Evolutionary conservation across 768 basidiomycete genomes (phyloP).

Genomic region (Lactifluus pinguis): DNA sequence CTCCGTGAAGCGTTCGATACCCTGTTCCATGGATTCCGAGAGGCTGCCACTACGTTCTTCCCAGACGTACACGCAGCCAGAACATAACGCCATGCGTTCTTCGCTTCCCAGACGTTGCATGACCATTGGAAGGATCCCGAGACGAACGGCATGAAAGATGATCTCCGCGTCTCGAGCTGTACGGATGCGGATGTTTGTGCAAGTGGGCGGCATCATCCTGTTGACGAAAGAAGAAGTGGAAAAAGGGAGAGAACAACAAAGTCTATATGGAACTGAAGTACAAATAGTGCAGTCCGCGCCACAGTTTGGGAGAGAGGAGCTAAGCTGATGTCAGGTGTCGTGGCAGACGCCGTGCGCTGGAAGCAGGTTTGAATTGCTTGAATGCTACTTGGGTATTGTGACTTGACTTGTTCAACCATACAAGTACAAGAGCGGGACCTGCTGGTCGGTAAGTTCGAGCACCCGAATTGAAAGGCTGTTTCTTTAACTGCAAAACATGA

Average conservation of each 20-base stretch:
- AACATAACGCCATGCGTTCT: slow-evolving; percentile 28
- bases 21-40: slow-evolving; percentile 28
- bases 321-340: neutral
- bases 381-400: neutral
- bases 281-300: slow-evolving; percentile 11
- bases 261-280: slow-evolving; percentile 16
- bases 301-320: slow-evolving; percentile 8
- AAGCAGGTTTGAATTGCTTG: slow-evolving; percentile 10
- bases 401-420: slow-evolving; percentile 14
- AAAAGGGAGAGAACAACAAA: slow-evolving; percentile 6
- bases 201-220: slow-evolving; percentile 30
- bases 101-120: slow-evolving; percentile 32
- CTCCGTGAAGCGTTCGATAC: slow-evolving; percentile 32
- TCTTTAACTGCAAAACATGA: slow-evolving; percentile 23
- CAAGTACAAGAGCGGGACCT: slow-evolving; percentile 19
- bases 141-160: slow-evolving; percentile 32
- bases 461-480: slow-evolving; percentile 20
- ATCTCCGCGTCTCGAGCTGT: slow-evolving; percentile 30
- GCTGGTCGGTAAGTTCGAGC: slow-evolving; percentile 15
- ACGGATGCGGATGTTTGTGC: slow-evolving; percentile 29
- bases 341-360: slow-evolving; percentile 11
- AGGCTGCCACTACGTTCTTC: slow-evolving; percentile 29
- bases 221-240: neutral
- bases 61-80: slow-evolving; percentile 34
- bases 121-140: slow-evolving; percentile 29